Evolutionary conservation across 306 rosid genomes (phyloP).

Genomic region (Fragaria nilgerrensis): DNA sequence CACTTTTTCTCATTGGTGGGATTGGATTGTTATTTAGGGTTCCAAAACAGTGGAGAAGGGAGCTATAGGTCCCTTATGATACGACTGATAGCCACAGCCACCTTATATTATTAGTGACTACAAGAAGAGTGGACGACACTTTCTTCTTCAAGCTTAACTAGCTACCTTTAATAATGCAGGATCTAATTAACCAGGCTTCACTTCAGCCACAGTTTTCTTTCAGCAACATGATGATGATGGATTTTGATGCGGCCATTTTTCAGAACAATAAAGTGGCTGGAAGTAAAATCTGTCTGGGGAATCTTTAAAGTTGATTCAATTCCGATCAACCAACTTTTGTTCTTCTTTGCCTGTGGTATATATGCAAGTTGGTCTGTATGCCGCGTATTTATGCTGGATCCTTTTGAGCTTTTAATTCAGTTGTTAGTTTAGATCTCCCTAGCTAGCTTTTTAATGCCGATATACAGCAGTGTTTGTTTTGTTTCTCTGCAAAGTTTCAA

Average conservation of each 20-base stretch:
- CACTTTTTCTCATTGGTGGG: not conserved
- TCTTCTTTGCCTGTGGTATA: not conserved
- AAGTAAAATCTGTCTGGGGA: not conserved
- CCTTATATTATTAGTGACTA: not conserved
- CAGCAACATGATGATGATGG: not conserved
- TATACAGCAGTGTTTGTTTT: not conserved
- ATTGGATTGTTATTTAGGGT: not conserved
- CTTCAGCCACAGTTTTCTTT: not conserved
- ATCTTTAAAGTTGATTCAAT: conserved; percentile 1
- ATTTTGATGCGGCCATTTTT: not conserved
- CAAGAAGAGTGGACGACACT: conserved; percentile 1
- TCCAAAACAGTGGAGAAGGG: not conserved
- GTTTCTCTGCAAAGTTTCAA: no score
- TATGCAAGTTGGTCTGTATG: not conserved
- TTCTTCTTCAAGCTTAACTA: not conserved
- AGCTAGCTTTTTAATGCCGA: not conserved
- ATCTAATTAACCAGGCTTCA: not conserved
- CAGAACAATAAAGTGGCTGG: not conserved
- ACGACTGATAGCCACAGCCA: not conserved
- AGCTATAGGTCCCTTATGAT: not conserved
- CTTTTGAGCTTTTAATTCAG: not conserved
- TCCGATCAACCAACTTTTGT: not conserved
- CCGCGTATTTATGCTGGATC: not conserved
- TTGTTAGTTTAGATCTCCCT: not conserved
- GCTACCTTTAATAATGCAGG: conserved; percentile 2